Evolutionary conservation across 1,284 basidiomycete genomes (phyloP).

Genomic region (Naganishia sp.): DNA sequence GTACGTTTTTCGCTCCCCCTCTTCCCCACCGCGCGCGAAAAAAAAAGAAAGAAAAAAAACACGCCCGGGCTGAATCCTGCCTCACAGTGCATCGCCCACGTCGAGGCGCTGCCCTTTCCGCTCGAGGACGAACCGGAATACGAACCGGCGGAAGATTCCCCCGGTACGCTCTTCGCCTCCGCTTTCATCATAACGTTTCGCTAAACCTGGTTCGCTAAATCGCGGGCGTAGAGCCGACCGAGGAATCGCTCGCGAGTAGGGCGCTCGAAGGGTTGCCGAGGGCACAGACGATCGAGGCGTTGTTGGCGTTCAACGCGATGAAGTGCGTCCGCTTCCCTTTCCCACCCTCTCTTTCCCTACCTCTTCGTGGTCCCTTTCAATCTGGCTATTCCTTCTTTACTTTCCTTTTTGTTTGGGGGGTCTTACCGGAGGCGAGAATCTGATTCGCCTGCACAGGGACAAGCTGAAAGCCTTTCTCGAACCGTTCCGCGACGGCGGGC

Average conservation of each 20-base stretch:
- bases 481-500: slow-evolving; percentile 23
- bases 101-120: slow-evolving; percentile 13
- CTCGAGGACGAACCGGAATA: slow-evolving; percentile 28
- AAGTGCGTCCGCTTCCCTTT: slow-evolving; percentile 37
- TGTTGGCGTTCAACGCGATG: slow-evolving; percentile 50
- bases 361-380: too few relatives aligned
- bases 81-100: background rate
- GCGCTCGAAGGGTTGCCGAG: slow-evolving; percentile 45
- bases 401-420: too few relatives aligned
- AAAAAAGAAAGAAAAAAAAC: too few relatives aligned
- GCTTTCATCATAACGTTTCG: too few relatives aligned
- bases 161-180: too few relatives aligned
- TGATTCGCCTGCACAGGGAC: slow-evolving; percentile 18
- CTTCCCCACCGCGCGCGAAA: too few relatives aligned
- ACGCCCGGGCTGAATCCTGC: too few relatives aligned
- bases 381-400: too few relatives aligned
- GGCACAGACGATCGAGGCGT: slow-evolving; percentile 51
- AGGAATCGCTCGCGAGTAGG: slow-evolving; percentile 42
- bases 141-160: slow-evolving; percentile 12
- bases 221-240: background rate
- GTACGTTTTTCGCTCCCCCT: slow-evolving; percentile 9
- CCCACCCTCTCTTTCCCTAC: too few relatives aligned
- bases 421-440: too few relatives aligned
- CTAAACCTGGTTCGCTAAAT: too few relatives aligned
- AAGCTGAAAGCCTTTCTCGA: slow-evolving; percentile 31